Conservation (phyloP, 805 yeast species). For the Nakazawaea populi region DNA sequence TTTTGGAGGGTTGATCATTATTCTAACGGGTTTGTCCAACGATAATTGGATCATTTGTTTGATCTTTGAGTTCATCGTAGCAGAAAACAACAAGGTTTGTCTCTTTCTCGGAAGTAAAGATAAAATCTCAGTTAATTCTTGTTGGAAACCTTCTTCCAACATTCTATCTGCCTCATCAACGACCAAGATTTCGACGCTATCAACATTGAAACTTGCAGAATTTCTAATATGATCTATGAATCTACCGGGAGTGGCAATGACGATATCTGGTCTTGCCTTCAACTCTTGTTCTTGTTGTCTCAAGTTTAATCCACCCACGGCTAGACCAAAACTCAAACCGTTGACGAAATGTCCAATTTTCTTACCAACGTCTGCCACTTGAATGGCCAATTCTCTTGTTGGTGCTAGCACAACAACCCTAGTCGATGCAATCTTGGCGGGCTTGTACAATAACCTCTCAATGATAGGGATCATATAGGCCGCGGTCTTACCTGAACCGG, state of each 20-base stretch:
- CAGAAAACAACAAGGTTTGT: conserved; percentile 92
- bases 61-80: conserved; percentile 95
- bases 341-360: conserved; percentile 73
- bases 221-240: conserved; percentile 95
- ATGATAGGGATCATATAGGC: conserved; percentile 95
- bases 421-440: conserved; percentile 79
- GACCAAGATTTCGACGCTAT: conserved; percentile 85
- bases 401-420: conserved; percentile 91
- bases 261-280: conserved; percentile 89
- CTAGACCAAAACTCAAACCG: conserved; percentile 82
- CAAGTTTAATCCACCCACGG: conserved; percentile 96
- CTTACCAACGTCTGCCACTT: conserved; percentile 89
- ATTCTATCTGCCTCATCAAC: conserved; percentile 98
- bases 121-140: conserved; percentile 86
- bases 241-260: conserved; percentile 98
- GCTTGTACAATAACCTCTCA: conserved; percentile 86
- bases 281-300: conserved; percentile 95
- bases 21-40: conserved; percentile 82
- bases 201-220: conserved; percentile 88
- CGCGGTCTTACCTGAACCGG: conserved; percentile 99
- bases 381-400: conserved; percentile 96
- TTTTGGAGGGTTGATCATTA: conserved; percentile 96
- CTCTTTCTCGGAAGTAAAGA: conserved; percentile 82
- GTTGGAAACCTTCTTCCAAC: conserved; percentile 98
- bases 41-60: conserved; percentile 84